Conservation (phyloP, 108 stramenopile species). For the Ochromonas danica region DNA sequence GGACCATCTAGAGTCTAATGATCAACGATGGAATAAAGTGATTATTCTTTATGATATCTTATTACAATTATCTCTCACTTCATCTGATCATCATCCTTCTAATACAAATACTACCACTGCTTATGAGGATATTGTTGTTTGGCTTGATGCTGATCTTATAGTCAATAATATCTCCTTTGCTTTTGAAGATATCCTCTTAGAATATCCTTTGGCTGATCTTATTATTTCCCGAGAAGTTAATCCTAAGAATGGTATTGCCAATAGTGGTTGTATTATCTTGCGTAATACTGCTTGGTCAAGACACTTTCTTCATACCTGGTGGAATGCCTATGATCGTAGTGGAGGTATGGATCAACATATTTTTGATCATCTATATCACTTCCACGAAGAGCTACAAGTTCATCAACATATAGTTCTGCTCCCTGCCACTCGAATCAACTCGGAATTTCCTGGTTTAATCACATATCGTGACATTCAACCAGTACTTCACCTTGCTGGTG, state of each 20-base stretch:
- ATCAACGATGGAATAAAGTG: constrained; percentile 22
- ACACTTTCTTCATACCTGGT: background rate
- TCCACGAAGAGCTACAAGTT: background rate
- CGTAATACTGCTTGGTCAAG: background rate
- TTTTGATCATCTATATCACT: constrained; percentile 2
- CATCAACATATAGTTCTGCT: background rate
- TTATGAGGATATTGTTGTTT: background rate
- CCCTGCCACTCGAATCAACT: background rate
- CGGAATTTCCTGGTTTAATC: background rate
- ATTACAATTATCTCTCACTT: background rate
- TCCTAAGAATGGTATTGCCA: constrained; percentile 19
- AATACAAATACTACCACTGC: background rate
- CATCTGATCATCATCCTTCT: too few species aligned
- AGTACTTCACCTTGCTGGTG: constrained; percentile 11
- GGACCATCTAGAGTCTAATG: background rate
- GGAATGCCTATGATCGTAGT: background rate
- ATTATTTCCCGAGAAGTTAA: background rate
- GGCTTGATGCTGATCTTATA: constrained; percentile 12
- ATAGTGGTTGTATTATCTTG: constrained; percentile 4
- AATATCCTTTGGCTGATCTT: background rate
- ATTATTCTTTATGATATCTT: background rate
- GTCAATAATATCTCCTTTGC: background rate
- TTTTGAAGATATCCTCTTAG: background rate
- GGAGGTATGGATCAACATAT: constrained; percentile 23
- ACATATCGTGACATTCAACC: background rate